Conservation (phyloP, 306 rosid genomes). For the Prosopis cineraria region DNA sequence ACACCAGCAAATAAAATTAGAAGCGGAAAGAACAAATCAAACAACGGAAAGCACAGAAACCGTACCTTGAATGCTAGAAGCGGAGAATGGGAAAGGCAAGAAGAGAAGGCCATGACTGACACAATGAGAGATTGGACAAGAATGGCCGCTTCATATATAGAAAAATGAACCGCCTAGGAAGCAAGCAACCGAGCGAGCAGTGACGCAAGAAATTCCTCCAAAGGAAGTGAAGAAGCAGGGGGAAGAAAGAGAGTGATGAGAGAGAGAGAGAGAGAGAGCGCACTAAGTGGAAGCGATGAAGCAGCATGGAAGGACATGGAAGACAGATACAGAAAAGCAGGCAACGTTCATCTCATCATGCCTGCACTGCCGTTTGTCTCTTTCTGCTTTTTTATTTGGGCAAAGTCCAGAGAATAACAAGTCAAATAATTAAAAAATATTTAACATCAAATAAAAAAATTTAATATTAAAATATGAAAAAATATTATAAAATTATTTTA, state of each 20-base stretch:
- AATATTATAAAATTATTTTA: too few relatives aligned
- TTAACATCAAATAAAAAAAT: too few relatives aligned
- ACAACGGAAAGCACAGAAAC: conserved; percentile 11
- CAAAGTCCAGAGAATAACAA: too few relatives aligned
- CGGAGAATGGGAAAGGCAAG: conserved; percentile 52
- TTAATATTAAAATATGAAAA: too few relatives aligned
- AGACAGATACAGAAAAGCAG: not conserved
- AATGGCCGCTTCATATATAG: conserved; percentile 49
- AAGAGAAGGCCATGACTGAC: conserved; percentile 57
- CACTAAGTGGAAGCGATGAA: conserved; percentile 25
- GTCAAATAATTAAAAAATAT: too few relatives aligned
- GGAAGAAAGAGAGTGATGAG: not conserved
- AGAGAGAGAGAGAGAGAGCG: not conserved
- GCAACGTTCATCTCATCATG: not conserved
- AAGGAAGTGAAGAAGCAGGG: not conserved
- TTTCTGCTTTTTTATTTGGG: too few relatives aligned
- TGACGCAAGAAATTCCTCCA: conserved; percentile 17
- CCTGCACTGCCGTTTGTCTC: not conserved
- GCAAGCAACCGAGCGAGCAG: not conserved
- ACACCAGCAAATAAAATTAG: conserved; percentile 14
- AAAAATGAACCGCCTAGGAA: not conserved
- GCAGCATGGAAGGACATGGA: not conserved
- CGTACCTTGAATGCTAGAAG: conserved; percentile 56
- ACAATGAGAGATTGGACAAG: conserved; percentile 36
- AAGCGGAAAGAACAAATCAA: conserved; percentile 28